These are phyloP conservation scores for Nannochloropsis gaditana DNA, from an alignment of 108 stramenopile genomes.

Conservation along the genomic window DNA sequence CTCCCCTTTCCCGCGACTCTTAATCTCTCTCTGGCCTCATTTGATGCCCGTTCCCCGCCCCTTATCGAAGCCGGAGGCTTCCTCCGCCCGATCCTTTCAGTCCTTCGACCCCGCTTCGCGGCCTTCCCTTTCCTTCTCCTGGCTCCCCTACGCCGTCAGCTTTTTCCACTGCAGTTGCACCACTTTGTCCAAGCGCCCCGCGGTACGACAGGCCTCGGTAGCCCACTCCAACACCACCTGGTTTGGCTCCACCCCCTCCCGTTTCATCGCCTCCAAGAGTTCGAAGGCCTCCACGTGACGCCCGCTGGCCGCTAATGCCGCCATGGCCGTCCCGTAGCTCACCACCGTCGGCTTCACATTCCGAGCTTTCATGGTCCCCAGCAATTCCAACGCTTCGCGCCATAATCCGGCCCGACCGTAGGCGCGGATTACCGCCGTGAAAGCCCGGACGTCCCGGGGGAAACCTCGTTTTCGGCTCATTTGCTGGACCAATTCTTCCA, in stretches of 20 bases:
- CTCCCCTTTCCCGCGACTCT: too few species aligned
- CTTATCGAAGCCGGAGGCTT: too few species aligned
- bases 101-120: neutral
- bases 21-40: too few species aligned
- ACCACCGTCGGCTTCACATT: neutral
- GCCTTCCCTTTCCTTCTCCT: neutral
- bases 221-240: conserved; percentile 25
- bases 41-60: too few species aligned
- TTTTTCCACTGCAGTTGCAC: conserved; percentile 16
- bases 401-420: neutral
- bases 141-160: neutral
- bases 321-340: conserved; percentile 13
- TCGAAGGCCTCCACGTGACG: conserved; percentile 25
- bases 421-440: neutral
- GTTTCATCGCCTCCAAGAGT: conserved; percentile 30
- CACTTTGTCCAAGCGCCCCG: neutral
- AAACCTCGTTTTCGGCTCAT: neutral
- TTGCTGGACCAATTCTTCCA: neutral
- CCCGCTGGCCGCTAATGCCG: neutral
- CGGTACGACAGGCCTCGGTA: neutral
- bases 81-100: too few species aligned
- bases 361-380: neutral
- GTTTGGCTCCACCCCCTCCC: conserved; percentile 23
- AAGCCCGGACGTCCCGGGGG: neutral
- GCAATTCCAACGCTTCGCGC: neutral